A percentile compares a stretch with the other conserved stretches of the same genome.
Conservation (phyloP, 345 rosid genomes). For the Euphorbia peplus region DNA sequence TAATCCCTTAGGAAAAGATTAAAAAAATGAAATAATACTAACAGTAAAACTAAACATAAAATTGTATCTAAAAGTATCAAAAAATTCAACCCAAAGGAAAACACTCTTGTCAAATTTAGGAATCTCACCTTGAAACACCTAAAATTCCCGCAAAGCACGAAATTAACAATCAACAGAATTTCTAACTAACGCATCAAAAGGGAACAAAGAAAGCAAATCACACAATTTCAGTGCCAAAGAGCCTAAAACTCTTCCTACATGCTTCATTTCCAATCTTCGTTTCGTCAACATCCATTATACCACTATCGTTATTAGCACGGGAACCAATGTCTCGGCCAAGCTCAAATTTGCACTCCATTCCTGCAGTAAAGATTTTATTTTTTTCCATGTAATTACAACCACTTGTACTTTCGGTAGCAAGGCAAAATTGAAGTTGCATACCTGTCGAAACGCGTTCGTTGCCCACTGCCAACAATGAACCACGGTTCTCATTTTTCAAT, state of each 20-base stretch:
- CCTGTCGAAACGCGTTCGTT: background rate
- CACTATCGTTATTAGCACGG: background rate
- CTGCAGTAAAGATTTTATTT: too few relatives aligned
- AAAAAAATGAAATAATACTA: too few relatives aligned
- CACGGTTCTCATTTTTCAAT: background rate
- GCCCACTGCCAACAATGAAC: background rate
- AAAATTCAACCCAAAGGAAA: too few relatives aligned
- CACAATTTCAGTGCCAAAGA: conserved; percentile 44
- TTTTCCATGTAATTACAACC: too few relatives aligned
- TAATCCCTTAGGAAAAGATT: too few relatives aligned
- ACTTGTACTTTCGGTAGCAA: too few relatives aligned
- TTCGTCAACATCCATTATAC: conserved; percentile 7
- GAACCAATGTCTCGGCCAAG: conserved; percentile 4
- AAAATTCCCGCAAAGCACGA: background rate
- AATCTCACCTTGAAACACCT: background rate
- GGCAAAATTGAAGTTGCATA: conserved; percentile 7
- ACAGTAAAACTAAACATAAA: too few relatives aligned
- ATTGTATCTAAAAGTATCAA: background rate
- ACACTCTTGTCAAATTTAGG: too few relatives aligned
- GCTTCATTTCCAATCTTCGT: background rate
- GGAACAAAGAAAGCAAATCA: background rate
- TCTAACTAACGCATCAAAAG: background rate
- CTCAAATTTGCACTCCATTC: background rate
- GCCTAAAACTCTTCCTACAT: conserved; percentile 29
- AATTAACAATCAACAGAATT: background rate